These are phyloP conservation scores for Vitis riparia DNA, from an alignment of 164 flowering plant species.

Conservation along the genomic window DNA sequence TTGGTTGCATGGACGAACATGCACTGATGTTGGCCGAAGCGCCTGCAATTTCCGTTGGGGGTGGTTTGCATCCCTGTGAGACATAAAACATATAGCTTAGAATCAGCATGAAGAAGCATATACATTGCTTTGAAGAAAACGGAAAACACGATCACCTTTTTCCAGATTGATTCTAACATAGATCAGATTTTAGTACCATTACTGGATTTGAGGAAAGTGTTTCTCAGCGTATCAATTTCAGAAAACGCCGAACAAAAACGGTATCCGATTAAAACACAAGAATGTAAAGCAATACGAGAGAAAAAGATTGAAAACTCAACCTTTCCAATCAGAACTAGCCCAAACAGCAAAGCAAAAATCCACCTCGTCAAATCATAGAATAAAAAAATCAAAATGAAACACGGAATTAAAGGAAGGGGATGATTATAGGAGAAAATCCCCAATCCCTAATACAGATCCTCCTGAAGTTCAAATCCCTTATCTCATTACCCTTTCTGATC, in stretches of 20 bases:
- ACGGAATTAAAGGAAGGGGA: background rate
- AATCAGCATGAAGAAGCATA: background rate
- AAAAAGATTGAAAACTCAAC: background rate
- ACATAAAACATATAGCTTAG: background rate
- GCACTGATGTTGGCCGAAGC: slow-evolving; percentile 32
- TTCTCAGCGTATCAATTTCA: background rate
- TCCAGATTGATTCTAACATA: background rate
- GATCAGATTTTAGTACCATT: background rate
- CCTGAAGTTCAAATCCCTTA: background rate
- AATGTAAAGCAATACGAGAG: background rate
- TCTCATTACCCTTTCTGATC: too few relatives aligned
- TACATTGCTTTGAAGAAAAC: too few relatives aligned
- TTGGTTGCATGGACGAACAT: slow-evolving; percentile 50
- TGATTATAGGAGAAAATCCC: background rate
- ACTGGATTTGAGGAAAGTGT: background rate
- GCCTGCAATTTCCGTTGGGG: slow-evolving; percentile 25
- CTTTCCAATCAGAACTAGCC: slow-evolving; percentile 1
- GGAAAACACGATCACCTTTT: background rate
- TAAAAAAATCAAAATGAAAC: background rate
- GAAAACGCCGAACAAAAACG: background rate
- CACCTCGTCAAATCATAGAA: too few relatives aligned
- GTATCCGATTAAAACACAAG: background rate
- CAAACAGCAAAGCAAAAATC: background rate
- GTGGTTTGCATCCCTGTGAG: slow-evolving; percentile 45
- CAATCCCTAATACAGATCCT: background rate